Conservation (phyloP, 192 early-diverging fungal species). For the Tieghemiomyces parasiticus region DNA sequence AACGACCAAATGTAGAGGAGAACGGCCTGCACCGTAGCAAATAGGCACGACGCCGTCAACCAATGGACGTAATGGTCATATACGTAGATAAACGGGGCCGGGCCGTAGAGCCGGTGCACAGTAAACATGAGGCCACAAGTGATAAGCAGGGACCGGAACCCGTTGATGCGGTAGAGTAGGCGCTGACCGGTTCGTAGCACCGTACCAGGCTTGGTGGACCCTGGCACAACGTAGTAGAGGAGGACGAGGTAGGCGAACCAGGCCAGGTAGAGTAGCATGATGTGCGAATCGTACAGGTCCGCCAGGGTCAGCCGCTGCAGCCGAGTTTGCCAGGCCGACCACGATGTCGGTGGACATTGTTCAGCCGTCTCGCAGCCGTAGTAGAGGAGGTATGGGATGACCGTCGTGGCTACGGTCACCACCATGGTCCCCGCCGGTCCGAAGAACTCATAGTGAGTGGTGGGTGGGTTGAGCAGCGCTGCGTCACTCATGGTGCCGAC, state of each 20-base stretch:
- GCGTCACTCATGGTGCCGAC: neutral
- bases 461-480: slow-evolving; percentile 35
- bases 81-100: slow-evolving; percentile 57
- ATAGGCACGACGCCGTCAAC: slow-evolving; percentile 47
- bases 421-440: slow-evolving; percentile 42
- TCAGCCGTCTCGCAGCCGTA: slow-evolving; percentile 25
- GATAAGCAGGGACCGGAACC: slow-evolving; percentile 41
- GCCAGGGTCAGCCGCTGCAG: slow-evolving; percentile 20
- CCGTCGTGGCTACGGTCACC: slow-evolving; percentile 29
- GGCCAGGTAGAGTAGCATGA: slow-evolving; percentile 37
- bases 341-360: slow-evolving; percentile 34
- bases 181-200: slow-evolving; percentile 50
- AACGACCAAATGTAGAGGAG: slow-evolving; percentile 67
- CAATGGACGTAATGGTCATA: slow-evolving; percentile 65
- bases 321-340: neutral
- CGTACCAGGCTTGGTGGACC: slow-evolving; percentile 42
- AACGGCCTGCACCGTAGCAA: slow-evolving; percentile 43
- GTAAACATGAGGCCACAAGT: slow-evolving; percentile 26
- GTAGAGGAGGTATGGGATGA: slow-evolving; percentile 29
- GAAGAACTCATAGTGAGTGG: slow-evolving; percentile 71
- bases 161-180: slow-evolving; percentile 77
- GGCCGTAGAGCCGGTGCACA: slow-evolving; percentile 32
- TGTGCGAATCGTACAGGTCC: slow-evolving; percentile 25
- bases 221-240: slow-evolving; percentile 55
- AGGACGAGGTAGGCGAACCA: slow-evolving; percentile 60